phyloP scores from a whole-genome alignment of 495 filamentous ascomycete genomes.

The Xylaria intraflava region DNA sequence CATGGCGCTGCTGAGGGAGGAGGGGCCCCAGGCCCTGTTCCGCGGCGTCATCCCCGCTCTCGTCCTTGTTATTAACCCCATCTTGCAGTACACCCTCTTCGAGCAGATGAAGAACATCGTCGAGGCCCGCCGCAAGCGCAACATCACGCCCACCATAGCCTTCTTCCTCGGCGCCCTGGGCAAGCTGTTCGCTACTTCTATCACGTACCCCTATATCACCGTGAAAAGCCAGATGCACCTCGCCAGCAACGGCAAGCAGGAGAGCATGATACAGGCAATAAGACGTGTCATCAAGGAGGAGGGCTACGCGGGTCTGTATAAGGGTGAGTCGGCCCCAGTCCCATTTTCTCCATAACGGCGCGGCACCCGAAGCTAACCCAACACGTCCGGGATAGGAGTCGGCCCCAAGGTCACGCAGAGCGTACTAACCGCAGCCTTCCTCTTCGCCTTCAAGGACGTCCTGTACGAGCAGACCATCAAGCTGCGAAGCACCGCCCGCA shows the following conservation, averaged over 20 bases:
- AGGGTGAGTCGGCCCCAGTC: constrained; percentile 52
- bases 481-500: constrained; percentile 37
- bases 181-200: constrained; percentile 85
- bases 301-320: constrained; percentile 84
- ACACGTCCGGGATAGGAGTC: constrained; percentile 54
- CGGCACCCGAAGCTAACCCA: neutral
- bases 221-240: constrained; percentile 97
- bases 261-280: constrained; percentile 68
- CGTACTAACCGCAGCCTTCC: constrained; percentile 89
- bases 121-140: constrained; percentile 38
- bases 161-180: constrained; percentile 90
- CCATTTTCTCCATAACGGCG: neutral
- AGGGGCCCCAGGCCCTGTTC: constrained; percentile 79
- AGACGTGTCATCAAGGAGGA: constrained; percentile 77
- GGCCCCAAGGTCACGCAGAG: constrained; percentile 94
- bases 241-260: constrained; percentile 58
- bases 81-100: constrained; percentile 97
- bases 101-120: constrained; percentile 79
- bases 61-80: constrained; percentile 93
- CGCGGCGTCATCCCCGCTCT: constrained; percentile 88
- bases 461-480: constrained; percentile 50
- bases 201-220: constrained; percentile 98
- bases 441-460: constrained; percentile 97
- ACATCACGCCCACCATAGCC: constrained; percentile 73
- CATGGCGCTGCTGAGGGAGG: constrained; percentile 64